Evolutionary conservation across 2,329 filamentous ascomycete genomes (phyloP).

Genomic region (Neobulgaria alba): DNA sequence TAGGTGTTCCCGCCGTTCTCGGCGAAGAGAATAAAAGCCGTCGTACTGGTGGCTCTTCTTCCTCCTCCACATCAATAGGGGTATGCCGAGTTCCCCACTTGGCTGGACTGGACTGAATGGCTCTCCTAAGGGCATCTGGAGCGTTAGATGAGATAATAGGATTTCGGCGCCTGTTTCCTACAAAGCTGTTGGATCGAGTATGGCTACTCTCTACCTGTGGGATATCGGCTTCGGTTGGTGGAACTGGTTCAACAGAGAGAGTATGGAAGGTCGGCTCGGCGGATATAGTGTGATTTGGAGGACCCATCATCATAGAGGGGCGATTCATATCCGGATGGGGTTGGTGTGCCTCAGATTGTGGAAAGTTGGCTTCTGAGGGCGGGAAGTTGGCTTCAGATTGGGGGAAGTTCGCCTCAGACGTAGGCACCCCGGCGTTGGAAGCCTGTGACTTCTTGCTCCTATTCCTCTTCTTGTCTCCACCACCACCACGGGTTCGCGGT

Average conservation of each 20-base stretch:
- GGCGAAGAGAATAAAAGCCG: constrained; percentile 72
- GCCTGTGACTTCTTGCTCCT: constrained; percentile 20
- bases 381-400: constrained; percentile 15
- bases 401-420: constrained; percentile 29
- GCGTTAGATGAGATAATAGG: constrained; percentile 27
- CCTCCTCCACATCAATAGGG: constrained; percentile 45
- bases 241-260: background rate
- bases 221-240: background rate
- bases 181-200: background rate
- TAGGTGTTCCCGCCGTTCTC: constrained; percentile 53
- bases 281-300: background rate
- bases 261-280: too few relatives aligned
- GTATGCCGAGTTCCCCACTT: constrained; percentile 45
- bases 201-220: background rate
- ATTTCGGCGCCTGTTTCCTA: constrained; percentile 16
- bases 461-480: constrained; percentile 35
- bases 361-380: constrained; percentile 3
- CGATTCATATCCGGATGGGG: background rate
- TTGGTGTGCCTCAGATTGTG: constrained; percentile 2
- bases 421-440: constrained; percentile 3
- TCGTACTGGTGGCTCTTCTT: constrained; percentile 47
- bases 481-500: constrained; percentile 29
- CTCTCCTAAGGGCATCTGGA: constrained; percentile 24
- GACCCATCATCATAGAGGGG: background rate
- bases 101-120: constrained; percentile 31